Base-by-base conservation (phyloP, 2,329 filamentous ascomycete species). In the Pseudopithomyces chartarum region DNA sequence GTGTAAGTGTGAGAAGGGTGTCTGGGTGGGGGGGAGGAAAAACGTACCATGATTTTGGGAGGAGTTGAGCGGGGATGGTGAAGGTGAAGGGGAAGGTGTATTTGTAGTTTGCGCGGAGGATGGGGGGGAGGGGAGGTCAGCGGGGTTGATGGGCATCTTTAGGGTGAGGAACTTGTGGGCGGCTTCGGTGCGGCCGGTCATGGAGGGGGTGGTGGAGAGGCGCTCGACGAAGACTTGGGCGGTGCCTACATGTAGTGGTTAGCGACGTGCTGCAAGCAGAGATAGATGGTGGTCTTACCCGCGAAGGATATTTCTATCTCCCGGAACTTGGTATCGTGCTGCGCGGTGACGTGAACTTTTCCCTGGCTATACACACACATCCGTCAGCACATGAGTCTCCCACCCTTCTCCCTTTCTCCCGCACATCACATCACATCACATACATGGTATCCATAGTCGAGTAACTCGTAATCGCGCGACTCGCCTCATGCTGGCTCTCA, bases 1-100 rank as follows among this genome's bases (percentile, higher is more conserved):
- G 11, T 20, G 19, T 45, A n/a, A 33, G 8, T 6, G 3, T 33
- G 13, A 12, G 6, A 10, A 29, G 12, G 20, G 19, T 11, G 10
- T 19, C 13, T 17, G 26, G n/a, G 12, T 2, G 38, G 1, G 1
- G 38, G 1, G 1, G 33, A 22, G 38, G 33, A 12, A 3, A 11
- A 15, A 51, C 48, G 42, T 15, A 51, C 48, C 87, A 90, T 44
- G 84, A 74, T 58, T 82, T 81, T 6, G 85, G 85, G 0, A 90
- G 80, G 3, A 90, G 75, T 17, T 82, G 81, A 33, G 83, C 78
- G 0, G 87, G 87, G 1, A 90, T 79, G 54, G 85, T 84, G 65
- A 90, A 90, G 23, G 81, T 81, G 68, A 89, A 90, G 1, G 85
- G 84, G 56, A 88, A 85, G 8, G 73, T 79, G 70, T 89, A 88